Evolutionary conservation across 1,284 basidiomycete species (phyloP), one percentile per base, ranked within the genome.

Genomic region (Trichosporon asahii): DNA sequence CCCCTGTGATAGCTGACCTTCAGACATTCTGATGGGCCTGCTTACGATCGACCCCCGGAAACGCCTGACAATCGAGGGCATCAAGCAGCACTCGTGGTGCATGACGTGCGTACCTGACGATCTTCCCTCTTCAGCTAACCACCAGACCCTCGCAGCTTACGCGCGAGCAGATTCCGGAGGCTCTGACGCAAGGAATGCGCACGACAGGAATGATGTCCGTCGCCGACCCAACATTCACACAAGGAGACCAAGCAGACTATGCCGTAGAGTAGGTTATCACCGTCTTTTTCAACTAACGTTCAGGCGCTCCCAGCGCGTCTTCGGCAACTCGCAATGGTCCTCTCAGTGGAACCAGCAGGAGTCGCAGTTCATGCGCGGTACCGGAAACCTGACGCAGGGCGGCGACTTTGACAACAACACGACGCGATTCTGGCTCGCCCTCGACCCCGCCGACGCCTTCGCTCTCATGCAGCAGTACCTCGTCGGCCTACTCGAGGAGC

Each of bases 51-150:
- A 95, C 73, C 90, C 95, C 0, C 81, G 84, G 3, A 81, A 88
- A 68, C 87, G 96, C 6, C 86, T 93, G 80, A 91, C 88, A 0
- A 86, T 98, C 27, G 77, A 85, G 0, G 89, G 93, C 44, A 88
- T 94, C 18, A 86, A 87, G 70, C 77, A 84, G 5, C 92, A 96
- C 80, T 88, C 89, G 0, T 98, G 95, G 95, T 89, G 89, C 76
- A 87, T 86, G 73, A 88, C 89, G 91, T 90, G 80, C 68, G 85
- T 76, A 35, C 12, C 65, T 14, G 9, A 11, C 14, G 15, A 35
- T 35, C 35, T n/a, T n/a, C n/a, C 8, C 4, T 31, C 0, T 6
- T 6, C 1, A 23, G 53, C 64, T 69, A 23, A 68, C 57, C 12
- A 14, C 0, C 67, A 73, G 72, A 1, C 73, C 73, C 1, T 74